phyloP scores from a whole-genome alignment of 768 basidiomycete genomes.

The Exidia glandulosa region DNA sequence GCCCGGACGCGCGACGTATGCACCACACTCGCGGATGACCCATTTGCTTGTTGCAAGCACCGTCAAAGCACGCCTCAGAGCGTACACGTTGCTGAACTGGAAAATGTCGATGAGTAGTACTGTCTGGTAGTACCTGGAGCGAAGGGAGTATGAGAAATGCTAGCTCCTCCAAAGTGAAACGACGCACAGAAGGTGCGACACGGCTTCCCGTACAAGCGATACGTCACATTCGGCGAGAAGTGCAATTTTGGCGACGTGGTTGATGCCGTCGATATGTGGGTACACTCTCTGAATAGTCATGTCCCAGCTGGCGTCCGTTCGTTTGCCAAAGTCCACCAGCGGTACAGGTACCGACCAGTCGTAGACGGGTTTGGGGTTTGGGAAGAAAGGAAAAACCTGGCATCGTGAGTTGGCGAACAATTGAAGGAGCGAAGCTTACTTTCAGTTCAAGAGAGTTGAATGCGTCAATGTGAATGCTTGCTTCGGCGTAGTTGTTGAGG shows the following conservation, averaged over 20 bases:
- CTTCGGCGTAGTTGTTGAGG: slow-evolving; percentile 93
- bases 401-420: too few species aligned
- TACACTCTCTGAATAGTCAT: slow-evolving; percentile 62
- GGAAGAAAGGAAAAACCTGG: slow-evolving; percentile 87
- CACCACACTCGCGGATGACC: slow-evolving; percentile 83
- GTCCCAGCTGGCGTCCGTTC: slow-evolving; percentile 92
- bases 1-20: slow-evolving; percentile 69
- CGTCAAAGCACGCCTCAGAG: slow-evolving; percentile 73
- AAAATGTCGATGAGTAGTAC: slow-evolving; percentile 97
- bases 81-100: slow-evolving; percentile 97
- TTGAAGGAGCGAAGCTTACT: neutral
- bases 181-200: slow-evolving; percentile 81
- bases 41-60: slow-evolving; percentile 79
- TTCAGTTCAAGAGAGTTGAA: slow-evolving; percentile 94
- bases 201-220: slow-evolving; percentile 69
- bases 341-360: slow-evolving; percentile 96
- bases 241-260: slow-evolving; percentile 85
- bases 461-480: slow-evolving; percentile 69
- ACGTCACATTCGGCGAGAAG: slow-evolving; percentile 84
- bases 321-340: slow-evolving; percentile 68
- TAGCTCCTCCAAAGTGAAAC: neutral
- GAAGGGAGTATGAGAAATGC: neutral
- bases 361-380: slow-evolving; percentile 79
- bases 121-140: slow-evolving; percentile 83
- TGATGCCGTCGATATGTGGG: slow-evolving; percentile 77